A percentile compares a stretch with the other conserved stretches of the same genome.
Evolutionary conservation across 495 filamentous ascomycete genomes (phyloP).

Genomic region (Aspergillus wentii): DNA sequence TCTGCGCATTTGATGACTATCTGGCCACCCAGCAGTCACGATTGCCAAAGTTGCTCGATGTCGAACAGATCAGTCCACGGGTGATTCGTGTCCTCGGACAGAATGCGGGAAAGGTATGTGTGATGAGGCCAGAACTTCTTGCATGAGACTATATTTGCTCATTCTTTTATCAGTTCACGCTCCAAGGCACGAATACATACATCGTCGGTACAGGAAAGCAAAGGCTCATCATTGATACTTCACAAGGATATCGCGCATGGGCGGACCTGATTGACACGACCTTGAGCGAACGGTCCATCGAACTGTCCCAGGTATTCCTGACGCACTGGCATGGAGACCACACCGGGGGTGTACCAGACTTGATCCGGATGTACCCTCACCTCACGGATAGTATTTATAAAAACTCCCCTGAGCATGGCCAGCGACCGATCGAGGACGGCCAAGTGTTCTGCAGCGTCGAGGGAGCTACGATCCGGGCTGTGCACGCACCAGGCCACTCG

Average conservation of each 20-base stretch:
- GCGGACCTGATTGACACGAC: constrained; percentile 17
- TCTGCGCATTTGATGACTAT: constrained; percentile 43
- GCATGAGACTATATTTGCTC: constrained; percentile 1
- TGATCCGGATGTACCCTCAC: constrained; percentile 49
- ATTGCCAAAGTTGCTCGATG: constrained; percentile 29
- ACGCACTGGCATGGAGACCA: constrained; percentile 88
- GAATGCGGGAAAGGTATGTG: constrained; percentile 59
- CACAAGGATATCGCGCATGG: constrained; percentile 42
- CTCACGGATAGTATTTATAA: constrained; percentile 31
- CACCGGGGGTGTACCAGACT: constrained; percentile 60
- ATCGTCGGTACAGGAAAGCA: constrained; percentile 59
- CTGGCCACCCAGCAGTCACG: constrained; percentile 23
- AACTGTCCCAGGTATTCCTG: constrained; percentile 54
- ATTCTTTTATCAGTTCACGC: constrained; percentile 14
- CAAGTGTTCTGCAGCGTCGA: constrained; percentile 34
- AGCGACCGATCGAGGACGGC: constrained; percentile 36
- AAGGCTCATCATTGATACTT: constrained; percentile 69
- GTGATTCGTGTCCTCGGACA: constrained; percentile 52
- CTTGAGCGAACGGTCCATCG: constrained; percentile 27
- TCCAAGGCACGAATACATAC: constrained; percentile 73
- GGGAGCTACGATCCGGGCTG: constrained; percentile 34
- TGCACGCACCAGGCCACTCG: constrained; percentile 38
- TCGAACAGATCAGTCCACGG: constrained; percentile 35
- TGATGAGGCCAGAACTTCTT: constrained; percentile 1
- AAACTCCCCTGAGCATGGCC: constrained; percentile 40